Evolutionary conservation across 116 monocot species (phyloP).

Genomic region (Trichopus zeylanicus): DNA sequence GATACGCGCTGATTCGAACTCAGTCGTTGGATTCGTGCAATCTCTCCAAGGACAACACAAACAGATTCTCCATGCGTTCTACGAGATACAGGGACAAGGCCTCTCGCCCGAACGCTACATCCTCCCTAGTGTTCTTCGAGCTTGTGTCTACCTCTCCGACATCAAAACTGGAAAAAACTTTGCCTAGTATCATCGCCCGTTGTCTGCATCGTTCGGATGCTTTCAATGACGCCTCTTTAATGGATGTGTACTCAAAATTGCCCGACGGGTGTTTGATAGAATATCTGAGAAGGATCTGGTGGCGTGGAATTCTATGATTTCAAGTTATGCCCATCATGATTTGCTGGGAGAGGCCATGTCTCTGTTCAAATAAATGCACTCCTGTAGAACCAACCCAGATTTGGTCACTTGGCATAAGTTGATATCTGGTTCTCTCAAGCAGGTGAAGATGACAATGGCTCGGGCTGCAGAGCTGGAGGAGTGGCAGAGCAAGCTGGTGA

Average conservation of each 20-base stretch:
- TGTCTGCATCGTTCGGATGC: conserved; percentile 10
- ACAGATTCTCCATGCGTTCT: no score
- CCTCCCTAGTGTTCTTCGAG: conserved; percentile 29
- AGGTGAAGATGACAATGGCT: conserved; percentile 19
- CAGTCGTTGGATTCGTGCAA: no score
- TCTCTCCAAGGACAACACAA: no score
- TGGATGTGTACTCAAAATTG: conserved; percentile 40
- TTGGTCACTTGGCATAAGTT: conserved; percentile 37
- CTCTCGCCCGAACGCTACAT: no score
- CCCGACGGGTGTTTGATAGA: conserved; percentile 38
- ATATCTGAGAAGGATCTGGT: conserved; percentile 25
- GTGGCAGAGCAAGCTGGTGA: no score
- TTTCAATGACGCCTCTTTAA: conserved; percentile 24
- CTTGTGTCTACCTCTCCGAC: conserved; percentile 21
- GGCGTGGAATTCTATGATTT: conserved; percentile 47
- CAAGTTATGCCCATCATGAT: conserved; percentile 24
- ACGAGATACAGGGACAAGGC: no score
- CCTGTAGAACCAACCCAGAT: conserved; percentile 20
- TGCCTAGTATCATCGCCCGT: conserved; percentile 14
- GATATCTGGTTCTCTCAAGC: conserved; percentile 37
- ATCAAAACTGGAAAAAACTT: no score
- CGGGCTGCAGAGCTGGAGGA: no score
- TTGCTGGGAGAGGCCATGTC: conserved; percentile 14
- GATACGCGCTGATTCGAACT: no score
- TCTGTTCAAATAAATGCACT: conserved; percentile 18